Base-by-base conservation (phyloP, 371 early-diverging fungal genomes). In the Mucor velutinosus region DNA sequence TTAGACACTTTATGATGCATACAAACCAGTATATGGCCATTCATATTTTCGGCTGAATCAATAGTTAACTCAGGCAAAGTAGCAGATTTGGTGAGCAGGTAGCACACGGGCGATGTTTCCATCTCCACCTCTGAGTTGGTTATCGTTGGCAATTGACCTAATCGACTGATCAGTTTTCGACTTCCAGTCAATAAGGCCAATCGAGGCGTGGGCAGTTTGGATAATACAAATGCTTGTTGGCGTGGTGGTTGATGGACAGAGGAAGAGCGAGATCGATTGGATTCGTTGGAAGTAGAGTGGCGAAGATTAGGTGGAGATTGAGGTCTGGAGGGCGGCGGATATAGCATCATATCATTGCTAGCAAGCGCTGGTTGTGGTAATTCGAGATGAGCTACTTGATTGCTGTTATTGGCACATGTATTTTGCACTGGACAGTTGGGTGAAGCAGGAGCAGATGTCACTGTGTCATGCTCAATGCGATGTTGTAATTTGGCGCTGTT, bases 1-100 rank as follows among this genome's bases (percentile, higher is more conserved):
- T 83, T 80, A 8, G 76, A 74, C 8, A 79, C 75, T 62, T 77
- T 74, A 27, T 76, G 77, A 43, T 83, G 83, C 39, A 83, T 71
- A 53, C 83, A 83, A 3, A 83, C 83, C 7, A 83, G 67, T 57
- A 83, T 75, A 62, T 83, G 83, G 0, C 75, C 73, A 43, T 56
- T 64, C 75, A 83, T 72, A 23, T 47, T 39, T n/a, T 77, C 77
- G 7, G 83, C 62, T 17, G 76, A 74, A 5, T 70, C 64, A 33
- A 83, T 74, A 5, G 70, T 70, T 15, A 80, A 41, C 25, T 77
- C 75, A 10, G 58, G 23, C 3, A 75, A 58, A 27, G 17, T 72
- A 62, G 77, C 76, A 5, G 83, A 82, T 39, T 72, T 59, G 25
- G 79, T 70, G 30, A 87, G 43, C 33, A 87, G 62, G 57, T 86